Evolutionary conservation across 768 basidiomycete genomes (phyloP), one percentile per base, ranked within the genome.

Genomic region (Boletus barrowsii): DNA sequence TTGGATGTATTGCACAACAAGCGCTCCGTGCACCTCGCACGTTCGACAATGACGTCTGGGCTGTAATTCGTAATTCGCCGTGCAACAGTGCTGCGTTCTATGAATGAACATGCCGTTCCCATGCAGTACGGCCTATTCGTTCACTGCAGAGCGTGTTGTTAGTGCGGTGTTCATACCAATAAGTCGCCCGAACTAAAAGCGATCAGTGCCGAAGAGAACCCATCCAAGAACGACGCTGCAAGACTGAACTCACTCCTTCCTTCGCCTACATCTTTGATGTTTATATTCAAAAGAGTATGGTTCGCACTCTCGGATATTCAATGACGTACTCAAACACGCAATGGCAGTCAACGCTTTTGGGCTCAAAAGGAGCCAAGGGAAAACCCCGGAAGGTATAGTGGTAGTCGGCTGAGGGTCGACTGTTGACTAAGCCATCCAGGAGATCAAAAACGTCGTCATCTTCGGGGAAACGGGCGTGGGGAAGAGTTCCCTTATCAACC

Each of bases 401-500:
- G 14, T 9, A 5, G 37, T 32, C 17, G 3, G 17, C 26, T 36
- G 17, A 18, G n/a, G 17, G 40, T 30, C 5, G 22, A 36, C 35
- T 30, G 47, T 29, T 40, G 22, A 52, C 46, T 15, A 20, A 43
- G 20, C 24, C 18, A 7, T 17, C 10, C 4, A 57, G 51, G 55
- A 46, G 29, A n/a, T 32, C 22, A 65, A 65, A 41, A 56, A 65
- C 29, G 20, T 65, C 35, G 54, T 65, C 2, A 33, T 65, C 3
- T 58, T 65, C 10, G 62, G 62, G n/a, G 60, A 65, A 42, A 65
- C 51, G 1, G 63, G 62, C 22, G 63, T 64, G 32, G 63, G 62
- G 22, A 65, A 65, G 42, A 63, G 63, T 42, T 65, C 63, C 30
- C 56, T 64, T 50, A 54, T 64, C 50, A 65, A 64, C 44, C 20